Conservation (phyloP, 176 grass and related monocot species). For the Cenchrus purpureus region DNA sequence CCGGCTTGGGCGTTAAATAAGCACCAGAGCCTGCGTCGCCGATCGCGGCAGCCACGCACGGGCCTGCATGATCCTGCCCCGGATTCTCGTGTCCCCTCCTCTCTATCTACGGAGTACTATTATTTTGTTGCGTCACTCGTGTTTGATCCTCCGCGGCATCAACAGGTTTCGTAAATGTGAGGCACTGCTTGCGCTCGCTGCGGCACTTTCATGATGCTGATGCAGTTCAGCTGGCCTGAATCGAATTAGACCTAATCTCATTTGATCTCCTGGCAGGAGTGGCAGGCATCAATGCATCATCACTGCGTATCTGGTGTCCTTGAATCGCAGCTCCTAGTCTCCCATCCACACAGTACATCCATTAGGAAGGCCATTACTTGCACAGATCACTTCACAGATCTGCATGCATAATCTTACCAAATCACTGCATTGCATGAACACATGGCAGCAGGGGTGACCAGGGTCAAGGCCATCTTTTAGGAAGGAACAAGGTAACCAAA, state of each 20-base stretch:
- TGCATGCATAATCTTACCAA: background rate
- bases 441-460: background rate
- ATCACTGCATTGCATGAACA: background rate
- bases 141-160: slow-evolving; percentile 18
- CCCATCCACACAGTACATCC: background rate
- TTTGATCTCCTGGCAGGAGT: background rate
- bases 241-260: background rate
- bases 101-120: no score
- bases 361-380: background rate
- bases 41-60: background rate
- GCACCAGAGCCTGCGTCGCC: background rate
- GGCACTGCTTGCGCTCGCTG: background rate
- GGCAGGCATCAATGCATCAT: no score
- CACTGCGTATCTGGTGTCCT: background rate
- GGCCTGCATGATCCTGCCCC: slow-evolving; percentile 10
- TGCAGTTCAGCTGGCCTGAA: background rate
- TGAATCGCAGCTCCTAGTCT: background rate
- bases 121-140: background rate
- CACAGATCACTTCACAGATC: slow-evolving; percentile 16
- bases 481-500: background rate
- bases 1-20: background rate
- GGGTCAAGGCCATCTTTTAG: background rate
- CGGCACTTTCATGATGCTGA: background rate
- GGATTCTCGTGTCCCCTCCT: slow-evolving; percentile 20
- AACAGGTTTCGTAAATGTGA: slow-evolving; percentile 18